These are phyloP conservation scores for Ascochyta viciae-villosae DNA, from an alignment of 2,329 filamentous ascomycete genomes.

Conservation along the genomic window DNA sequence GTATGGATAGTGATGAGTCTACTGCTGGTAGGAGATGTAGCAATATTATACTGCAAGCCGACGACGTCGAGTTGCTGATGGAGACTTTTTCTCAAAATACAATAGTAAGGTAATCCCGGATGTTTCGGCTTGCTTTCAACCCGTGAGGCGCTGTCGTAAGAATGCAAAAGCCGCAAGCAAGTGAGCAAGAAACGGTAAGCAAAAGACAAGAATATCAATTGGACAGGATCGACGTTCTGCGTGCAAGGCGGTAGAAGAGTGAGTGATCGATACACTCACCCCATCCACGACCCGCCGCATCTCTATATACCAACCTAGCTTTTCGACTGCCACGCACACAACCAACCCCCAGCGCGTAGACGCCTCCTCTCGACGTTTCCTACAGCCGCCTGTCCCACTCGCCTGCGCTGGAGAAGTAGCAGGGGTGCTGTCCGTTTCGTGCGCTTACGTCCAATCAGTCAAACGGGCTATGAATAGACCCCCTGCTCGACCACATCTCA, in stretches of 20 bases:
- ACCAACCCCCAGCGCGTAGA: conserved; percentile 14
- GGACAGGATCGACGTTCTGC: neutral
- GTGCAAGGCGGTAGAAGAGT: conserved; percentile 1
- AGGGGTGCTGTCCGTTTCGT: neutral
- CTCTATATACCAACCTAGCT: conserved; percentile 12
- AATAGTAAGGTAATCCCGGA: neutral
- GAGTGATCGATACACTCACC: conserved; percentile 5
- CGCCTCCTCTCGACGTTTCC: neutral
- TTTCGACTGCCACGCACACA: conserved; percentile 14
- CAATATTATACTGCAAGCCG: conserved; percentile 14
- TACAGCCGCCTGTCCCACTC: conserved; percentile 21
- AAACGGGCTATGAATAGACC: neutral
- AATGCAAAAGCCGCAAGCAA: neutral
- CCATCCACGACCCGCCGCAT: conserved; percentile 10
- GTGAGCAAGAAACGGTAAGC: conserved; percentile 9
- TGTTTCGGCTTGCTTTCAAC: neutral
- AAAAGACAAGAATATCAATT: neutral
- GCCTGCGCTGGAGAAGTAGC: conserved; percentile 1
- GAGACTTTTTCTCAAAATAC: conserved; percentile 8
- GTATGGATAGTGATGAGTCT: neutral
- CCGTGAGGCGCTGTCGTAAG: conserved; percentile 16
- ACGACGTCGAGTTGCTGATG: conserved; percentile 2
- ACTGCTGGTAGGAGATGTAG: conserved; percentile 8
- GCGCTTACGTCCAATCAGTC: neutral
- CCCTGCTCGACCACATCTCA: neutral